A percentile compares a stretch with the other conserved stretches of the same genome.
Conservation (phyloP, 2,329 filamentous ascomycete species). For the Fusarium zealandicum region DNA sequence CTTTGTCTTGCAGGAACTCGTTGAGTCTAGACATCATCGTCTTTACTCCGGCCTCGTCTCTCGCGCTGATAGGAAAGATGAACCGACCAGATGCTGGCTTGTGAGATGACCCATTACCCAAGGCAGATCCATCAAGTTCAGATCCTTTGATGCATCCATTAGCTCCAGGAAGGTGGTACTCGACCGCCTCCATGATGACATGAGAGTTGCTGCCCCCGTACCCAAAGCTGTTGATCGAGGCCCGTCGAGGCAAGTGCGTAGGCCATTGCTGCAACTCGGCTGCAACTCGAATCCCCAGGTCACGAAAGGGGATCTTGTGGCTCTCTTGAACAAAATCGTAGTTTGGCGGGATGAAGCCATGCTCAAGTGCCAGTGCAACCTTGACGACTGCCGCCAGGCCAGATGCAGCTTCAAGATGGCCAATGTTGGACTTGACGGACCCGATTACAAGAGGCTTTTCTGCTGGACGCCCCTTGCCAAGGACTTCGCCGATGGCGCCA, state of each 20-base stretch:
- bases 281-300: not conserved
- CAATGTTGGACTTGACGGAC: slow-evolving; percentile 25
- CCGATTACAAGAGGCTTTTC: not conserved
- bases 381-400: slow-evolving; percentile 22
- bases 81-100: too few species aligned
- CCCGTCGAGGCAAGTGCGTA: not conserved
- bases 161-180: slow-evolving; percentile 10
- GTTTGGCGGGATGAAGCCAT: slow-evolving; percentile 15
- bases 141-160: too few species aligned
- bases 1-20: too few species aligned
- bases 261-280: not conserved
- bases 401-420: slow-evolving; percentile 20
- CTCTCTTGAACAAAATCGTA: slow-evolving; percentile 8
- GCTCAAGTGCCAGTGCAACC: slow-evolving; percentile 14
- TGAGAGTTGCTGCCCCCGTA: slow-evolving; percentile 21
- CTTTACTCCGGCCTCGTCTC: too few species aligned
- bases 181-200: slow-evolving; percentile 31
- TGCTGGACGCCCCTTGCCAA: not conserved
- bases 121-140: too few species aligned
- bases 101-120: too few species aligned
- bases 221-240: slow-evolving; percentile 7
- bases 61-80: too few species aligned
- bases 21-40: too few species aligned
- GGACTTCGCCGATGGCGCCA: not conserved
- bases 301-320: slow-evolving; percentile 7